Evolutionary conservation across 2,329 filamentous ascomycete species (phyloP).

Genomic region (Diplodia seriata): DNA sequence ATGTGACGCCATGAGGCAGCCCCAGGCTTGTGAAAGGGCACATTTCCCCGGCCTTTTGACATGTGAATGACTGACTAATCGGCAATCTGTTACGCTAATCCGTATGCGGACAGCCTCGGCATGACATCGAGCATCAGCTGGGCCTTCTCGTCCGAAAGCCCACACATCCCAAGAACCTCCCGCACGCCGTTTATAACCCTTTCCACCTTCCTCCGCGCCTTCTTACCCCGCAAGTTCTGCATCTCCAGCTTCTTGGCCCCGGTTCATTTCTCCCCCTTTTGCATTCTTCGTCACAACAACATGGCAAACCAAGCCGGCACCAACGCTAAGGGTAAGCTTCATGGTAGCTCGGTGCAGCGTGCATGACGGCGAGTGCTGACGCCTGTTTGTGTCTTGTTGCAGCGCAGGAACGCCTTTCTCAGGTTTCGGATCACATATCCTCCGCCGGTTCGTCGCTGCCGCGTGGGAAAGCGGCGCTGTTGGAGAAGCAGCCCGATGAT

Average conservation of each 20-base stretch:
- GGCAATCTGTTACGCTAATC: constrained; percentile 31
- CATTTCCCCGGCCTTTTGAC: constrained; percentile 25
- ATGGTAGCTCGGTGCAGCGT: not conserved
- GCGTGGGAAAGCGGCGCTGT: constrained; percentile 52
- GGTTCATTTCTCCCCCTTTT: not conserved
- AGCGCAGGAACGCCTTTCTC: constrained; percentile 66
- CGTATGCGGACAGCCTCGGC: constrained; percentile 36
- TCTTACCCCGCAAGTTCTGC: constrained; percentile 7
- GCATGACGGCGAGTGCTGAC: not conserved
- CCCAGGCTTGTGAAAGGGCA: constrained; percentile 3
- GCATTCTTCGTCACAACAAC: constrained; percentile 31
- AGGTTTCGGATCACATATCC: constrained; percentile 64
- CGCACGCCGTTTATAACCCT: constrained; percentile 5
- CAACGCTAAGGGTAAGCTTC: constrained; percentile 32
- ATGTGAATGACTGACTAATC: constrained; percentile 36
- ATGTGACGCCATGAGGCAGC: constrained; percentile 15
- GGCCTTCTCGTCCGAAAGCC: constrained; percentile 23
- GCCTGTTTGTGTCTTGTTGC: not conserved
- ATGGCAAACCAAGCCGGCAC: constrained; percentile 50
- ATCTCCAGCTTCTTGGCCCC: constrained; percentile 29
- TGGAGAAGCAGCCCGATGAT: constrained; percentile 66
- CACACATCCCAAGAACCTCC: constrained; percentile 4
- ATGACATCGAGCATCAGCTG: constrained; percentile 28
- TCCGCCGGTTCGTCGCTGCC: constrained; percentile 47
- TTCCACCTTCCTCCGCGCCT: constrained; percentile 1